Percentiles rank a stretch among this genome's conserved stretches.
phyloP scores from a whole-genome alignment of 768 basidiomycete species.

The Tubosaeta brunneosetosa region DNA sequence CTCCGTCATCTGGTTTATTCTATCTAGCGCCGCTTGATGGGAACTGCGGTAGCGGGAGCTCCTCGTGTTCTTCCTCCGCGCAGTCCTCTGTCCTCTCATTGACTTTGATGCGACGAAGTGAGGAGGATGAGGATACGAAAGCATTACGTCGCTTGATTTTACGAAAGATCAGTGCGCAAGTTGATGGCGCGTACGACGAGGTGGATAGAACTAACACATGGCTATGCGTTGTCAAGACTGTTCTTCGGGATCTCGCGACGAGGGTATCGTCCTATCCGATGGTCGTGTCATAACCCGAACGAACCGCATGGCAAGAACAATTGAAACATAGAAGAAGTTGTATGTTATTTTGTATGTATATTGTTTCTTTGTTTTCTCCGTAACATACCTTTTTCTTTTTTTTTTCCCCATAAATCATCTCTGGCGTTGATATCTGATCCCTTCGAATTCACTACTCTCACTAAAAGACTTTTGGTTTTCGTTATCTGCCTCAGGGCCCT shows the following conservation, averaged over 20 bases:
- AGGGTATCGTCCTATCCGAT: conserved; percentile 6
- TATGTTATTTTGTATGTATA: conserved; percentile 35
- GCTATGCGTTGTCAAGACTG: conserved; percentile 62
- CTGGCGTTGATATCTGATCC: not conserved
- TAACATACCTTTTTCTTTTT: conserved; percentile 8
- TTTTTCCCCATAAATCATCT: not conserved
- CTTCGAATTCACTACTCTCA: not conserved
- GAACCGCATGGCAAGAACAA: not conserved
- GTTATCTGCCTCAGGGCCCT: not conserved
- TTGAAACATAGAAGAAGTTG: conserved; percentile 7
- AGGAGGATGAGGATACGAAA: conserved; percentile 61
- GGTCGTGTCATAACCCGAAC: conserved; percentile 10
- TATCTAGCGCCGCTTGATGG: conserved; percentile 21
- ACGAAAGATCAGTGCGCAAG: conserved; percentile 58
- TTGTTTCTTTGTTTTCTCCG: conserved; percentile 7
- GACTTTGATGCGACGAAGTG: conserved; percentile 45
- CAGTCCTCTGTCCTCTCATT: conserved; percentile 42
- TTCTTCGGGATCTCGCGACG: conserved; percentile 49
- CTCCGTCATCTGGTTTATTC: conserved; percentile 10
- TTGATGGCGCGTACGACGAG: conserved; percentile 56
- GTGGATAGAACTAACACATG: conserved; percentile 56
- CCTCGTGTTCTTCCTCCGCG: conserved; percentile 25
- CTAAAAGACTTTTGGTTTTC: not conserved
- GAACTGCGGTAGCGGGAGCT: conserved; percentile 6
- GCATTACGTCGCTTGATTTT: conserved; percentile 58